phyloP scores from a whole-genome alignment of 192 early-diverging fungal species.

The Podila horticola region DNA sequence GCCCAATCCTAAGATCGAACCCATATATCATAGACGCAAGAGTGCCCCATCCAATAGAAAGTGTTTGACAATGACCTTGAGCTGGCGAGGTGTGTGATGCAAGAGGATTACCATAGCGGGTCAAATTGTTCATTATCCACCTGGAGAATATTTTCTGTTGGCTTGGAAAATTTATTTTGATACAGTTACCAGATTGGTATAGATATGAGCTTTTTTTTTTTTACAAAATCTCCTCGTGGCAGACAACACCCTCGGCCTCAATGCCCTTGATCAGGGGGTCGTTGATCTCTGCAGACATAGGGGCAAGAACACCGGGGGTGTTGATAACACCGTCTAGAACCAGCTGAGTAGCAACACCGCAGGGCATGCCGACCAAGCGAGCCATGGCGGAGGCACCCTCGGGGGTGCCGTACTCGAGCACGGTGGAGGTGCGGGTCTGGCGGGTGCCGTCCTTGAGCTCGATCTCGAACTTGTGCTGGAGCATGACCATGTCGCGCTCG shows the following conservation, averaged over 20 bases:
- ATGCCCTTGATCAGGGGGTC: conserved; percentile 90
- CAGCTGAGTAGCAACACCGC: conserved; percentile 94
- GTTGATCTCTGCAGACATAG: conserved; percentile 90
- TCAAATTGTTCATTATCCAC: too few species aligned
- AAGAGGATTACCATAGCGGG: too few species aligned
- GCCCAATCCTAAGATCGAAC: conserved; percentile 50
- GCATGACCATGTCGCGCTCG: conserved; percentile 97
- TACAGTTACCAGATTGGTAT: background rate
- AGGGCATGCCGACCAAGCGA: conserved; percentile 95
- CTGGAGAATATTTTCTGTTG: too few species aligned
- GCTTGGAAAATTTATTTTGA: too few species aligned
- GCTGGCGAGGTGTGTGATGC: too few species aligned
- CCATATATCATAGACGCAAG: background rate
- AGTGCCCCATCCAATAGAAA: too few species aligned
- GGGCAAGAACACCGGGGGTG: conserved; percentile 89
- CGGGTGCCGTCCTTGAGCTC: conserved; percentile 86
- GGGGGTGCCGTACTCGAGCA: conserved; percentile 93
- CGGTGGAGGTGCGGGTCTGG: conserved; percentile 92
- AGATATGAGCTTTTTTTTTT: background rate
- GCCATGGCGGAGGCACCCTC: conserved; percentile 92
- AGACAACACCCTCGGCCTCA: conserved; percentile 89
- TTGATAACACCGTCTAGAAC: conserved; percentile 86
- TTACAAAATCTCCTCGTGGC: conserved; percentile 82
- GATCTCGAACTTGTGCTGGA: conserved; percentile 97
- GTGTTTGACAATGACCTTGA: too few species aligned